Base-by-base conservation (phyloP, 345 rosid species). In the Linum trigynum region DNA sequence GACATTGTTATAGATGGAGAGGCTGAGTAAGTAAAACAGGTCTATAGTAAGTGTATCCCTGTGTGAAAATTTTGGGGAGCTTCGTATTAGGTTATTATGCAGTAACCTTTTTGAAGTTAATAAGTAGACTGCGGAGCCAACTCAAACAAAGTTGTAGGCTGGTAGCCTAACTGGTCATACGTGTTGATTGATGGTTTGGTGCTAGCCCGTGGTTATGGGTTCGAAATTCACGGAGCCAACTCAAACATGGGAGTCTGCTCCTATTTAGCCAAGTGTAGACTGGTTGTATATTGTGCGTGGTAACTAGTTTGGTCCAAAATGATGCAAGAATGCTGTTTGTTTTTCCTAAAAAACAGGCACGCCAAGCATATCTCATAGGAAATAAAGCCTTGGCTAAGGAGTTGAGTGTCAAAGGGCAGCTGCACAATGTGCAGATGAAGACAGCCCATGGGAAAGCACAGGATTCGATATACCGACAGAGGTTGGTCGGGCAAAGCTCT, bases 401-500 rank as follows among this genome's bases (percentile, higher is more conserved):
- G 72, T 83, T 85, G 76, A 91, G 99, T 69, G 86, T 71, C 51
- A 94, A 91, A 78, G 99, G 99, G 61, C 96, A 94, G 77, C 72
- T 84, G 70, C 90, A 94, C 72, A 89, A 87, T 75, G 74, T 85
- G 84, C 91, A 89, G 67, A 94, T 94, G 97, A 94, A 91, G 76
- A 95, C 86, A 74, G 92, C 96, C 61, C 97, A 91, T 80, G 97
- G 88, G 48, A 94, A 87, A 80, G 99, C 97, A 37, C 96, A 91
- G 69, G 97, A 94, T 61, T 86, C 97, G 63, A 91, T 91, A 68
- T 94, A 84, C 74, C 96, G 88, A 65, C 90, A 83, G 71, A 91
- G 99, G 97, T 94, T 81, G 75, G 90, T 77, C 56, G 57, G 66
- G 32, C 32, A 23, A 23, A 23, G 32, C 45, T 71, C 39, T 72